Evolutionary conservation across 176 grass and related monocot genomes (phyloP).

Genomic region (Oryza punctata): DNA sequence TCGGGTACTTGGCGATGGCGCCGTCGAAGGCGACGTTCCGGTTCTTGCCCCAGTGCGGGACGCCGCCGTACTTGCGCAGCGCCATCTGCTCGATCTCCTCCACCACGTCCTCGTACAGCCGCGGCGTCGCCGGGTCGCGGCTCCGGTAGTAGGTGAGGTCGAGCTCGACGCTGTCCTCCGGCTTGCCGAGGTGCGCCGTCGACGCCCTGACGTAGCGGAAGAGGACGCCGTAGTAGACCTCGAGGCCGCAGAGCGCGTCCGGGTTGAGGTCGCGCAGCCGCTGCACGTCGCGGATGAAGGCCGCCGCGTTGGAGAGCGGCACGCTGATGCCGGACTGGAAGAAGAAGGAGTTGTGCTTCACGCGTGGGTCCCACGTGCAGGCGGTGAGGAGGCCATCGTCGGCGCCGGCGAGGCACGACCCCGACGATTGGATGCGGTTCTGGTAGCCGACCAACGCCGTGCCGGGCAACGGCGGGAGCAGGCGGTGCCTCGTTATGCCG

Average conservation of each 20-base stretch:
- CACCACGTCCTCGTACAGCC: slow-evolving; percentile 45
- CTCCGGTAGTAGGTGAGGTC: slow-evolving; percentile 69
- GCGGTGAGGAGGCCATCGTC: slow-evolving; percentile 50
- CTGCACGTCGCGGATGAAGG: slow-evolving; percentile 57
- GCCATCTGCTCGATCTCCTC: slow-evolving; percentile 74
- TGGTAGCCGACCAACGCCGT: slow-evolving; percentile 57
- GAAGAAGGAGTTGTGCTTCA: slow-evolving; percentile 35
- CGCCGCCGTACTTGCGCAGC: slow-evolving; percentile 49
- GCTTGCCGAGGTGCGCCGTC: slow-evolving; percentile 56
- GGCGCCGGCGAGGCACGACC: slow-evolving; percentile 29
- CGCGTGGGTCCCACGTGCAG: slow-evolving; percentile 67
- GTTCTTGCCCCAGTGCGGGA: slow-evolving; percentile 77
- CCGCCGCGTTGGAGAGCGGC: slow-evolving; percentile 29
- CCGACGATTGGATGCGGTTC: slow-evolving; percentile 52
- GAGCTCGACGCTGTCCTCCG: slow-evolving; percentile 49
- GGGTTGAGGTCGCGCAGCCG: slow-evolving; percentile 55
- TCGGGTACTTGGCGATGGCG: slow-evolving; percentile 11
- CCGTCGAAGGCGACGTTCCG: slow-evolving; percentile 46
- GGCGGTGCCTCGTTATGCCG: slow-evolving; percentile 36
- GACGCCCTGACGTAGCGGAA: slow-evolving; percentile 54
- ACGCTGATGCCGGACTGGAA: slow-evolving; percentile 56
- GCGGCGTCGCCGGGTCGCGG: slow-evolving; percentile 29
- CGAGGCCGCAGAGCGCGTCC: slow-evolving; percentile 50
- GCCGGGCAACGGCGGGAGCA: slow-evolving; percentile 29
- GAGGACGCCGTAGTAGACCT: slow-evolving; percentile 55